Conservation (phyloP, 441 rosid genomes). For the Manihot esculenta region DNA sequence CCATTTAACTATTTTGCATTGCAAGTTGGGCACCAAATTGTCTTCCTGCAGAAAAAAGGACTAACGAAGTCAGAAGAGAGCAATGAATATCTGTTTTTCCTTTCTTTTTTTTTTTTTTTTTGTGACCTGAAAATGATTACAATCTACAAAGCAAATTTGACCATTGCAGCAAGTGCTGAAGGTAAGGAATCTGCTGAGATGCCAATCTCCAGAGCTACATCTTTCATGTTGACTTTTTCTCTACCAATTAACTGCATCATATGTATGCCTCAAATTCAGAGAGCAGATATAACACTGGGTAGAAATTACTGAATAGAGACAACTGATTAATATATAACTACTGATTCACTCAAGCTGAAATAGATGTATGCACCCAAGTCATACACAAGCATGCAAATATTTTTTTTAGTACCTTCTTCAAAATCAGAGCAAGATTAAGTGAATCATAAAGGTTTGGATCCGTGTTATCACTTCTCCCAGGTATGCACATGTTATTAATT, state of each 20-base stretch:
- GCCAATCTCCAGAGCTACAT: slow-evolving; percentile 81
- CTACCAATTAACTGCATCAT: slow-evolving; percentile 73
- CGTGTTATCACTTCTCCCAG: slow-evolving; percentile 38
- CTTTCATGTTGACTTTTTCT: slow-evolving; percentile 81
- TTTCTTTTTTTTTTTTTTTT: slow-evolving; percentile 4
- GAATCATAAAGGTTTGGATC: slow-evolving; percentile 45
- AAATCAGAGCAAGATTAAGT: slow-evolving; percentile 51
- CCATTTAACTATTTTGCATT: slow-evolving; percentile 73
- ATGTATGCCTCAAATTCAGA: background rate
- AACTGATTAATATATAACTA: background rate
- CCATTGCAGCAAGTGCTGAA: slow-evolving; percentile 65
- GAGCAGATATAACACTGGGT: slow-evolving; percentile 22
- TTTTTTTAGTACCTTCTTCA: slow-evolving; percentile 65
- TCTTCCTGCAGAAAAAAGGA: slow-evolving; percentile 53
- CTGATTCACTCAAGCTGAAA: background rate
- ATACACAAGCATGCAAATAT: background rate
- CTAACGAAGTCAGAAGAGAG: slow-evolving; percentile 24
- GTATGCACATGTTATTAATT: slow-evolving; percentile 27
- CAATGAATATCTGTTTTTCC: background rate
- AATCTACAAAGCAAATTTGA: slow-evolving; percentile 18
- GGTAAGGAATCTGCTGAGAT: slow-evolving; percentile 60
- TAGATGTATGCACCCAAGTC: background rate
- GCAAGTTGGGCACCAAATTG: slow-evolving; percentile 59
- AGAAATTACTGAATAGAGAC: background rate
- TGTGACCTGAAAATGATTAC: slow-evolving; percentile 14